phyloP scores from a whole-genome alignment of 208 protist species.

The Naegleria fowleri region DNA sequence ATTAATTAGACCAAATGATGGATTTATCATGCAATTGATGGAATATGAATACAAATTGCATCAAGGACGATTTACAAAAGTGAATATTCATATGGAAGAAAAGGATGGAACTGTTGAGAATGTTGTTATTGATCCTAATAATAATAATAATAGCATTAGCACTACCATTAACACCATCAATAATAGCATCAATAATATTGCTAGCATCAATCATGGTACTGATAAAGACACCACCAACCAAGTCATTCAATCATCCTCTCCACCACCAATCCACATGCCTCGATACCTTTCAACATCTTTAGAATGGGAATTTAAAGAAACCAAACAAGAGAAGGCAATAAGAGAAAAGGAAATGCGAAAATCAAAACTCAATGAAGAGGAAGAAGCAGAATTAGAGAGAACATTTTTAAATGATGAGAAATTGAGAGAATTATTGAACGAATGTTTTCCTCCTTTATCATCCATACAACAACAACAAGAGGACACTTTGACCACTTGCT shows the following conservation, averaged over 20 bases:
- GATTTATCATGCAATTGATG: slow-evolving; percentile 20
- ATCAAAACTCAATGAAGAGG: background rate
- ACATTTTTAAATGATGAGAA: background rate
- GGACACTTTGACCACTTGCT: no score
- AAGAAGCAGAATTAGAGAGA: background rate
- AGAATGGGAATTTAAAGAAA: background rate
- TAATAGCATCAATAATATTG: no score
- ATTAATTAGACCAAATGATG: slow-evolving; percentile 25
- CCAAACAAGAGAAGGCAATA: background rate
- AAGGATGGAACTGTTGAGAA: no score
- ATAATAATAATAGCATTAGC: no score
- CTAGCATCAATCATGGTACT: no score
- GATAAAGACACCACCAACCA: no score
- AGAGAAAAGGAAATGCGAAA: background rate
- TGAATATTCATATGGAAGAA: background rate
- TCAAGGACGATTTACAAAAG: background rate
- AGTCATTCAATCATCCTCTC: no score
- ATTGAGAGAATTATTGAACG: background rate
- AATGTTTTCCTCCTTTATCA: background rate
- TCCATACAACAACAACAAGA: no score
- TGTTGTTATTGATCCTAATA: no score
- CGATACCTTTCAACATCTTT: background rate
- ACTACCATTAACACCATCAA: no score
- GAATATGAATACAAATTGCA: background rate
- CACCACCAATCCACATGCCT: no score